A percentile compares a stretch with the other conserved stretches of the same genome.
Conservation (phyloP, 2,329 filamentous ascomycete species). For the Colletotrichum coccodes region DNA sequence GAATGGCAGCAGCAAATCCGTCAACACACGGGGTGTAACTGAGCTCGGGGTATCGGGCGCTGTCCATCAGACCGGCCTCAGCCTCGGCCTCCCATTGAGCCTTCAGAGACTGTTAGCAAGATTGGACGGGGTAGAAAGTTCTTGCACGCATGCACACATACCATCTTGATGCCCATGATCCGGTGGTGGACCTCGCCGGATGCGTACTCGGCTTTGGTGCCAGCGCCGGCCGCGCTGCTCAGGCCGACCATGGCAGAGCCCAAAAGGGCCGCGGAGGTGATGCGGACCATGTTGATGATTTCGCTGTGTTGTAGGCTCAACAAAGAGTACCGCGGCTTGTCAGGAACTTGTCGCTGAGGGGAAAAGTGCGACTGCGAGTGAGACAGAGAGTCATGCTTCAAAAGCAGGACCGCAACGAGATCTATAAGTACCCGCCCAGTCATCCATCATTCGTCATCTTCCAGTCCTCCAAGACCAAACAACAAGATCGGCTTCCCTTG, state of each 20-base stretch:
- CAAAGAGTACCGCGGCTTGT: conserved; percentile 2
- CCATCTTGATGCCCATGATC: conserved; percentile 40
- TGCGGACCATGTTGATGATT: conserved; percentile 35
- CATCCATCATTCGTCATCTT: neutral
- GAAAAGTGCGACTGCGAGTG: neutral
- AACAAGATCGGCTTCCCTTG: neutral
- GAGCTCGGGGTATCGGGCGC: conserved; percentile 48
- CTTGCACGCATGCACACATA: neutral
- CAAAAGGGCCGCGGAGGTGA: conserved; percentile 31
- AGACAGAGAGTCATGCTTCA: neutral
- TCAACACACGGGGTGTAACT: conserved; percentile 52
- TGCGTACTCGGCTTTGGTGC: conserved; percentile 36
- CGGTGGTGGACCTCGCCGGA: conserved; percentile 36
- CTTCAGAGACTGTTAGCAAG: conserved; percentile 24
- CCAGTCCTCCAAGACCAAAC: neutral
- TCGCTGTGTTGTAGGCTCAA: neutral
- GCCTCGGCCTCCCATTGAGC: conserved; percentile 45
- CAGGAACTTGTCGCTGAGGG: neutral
- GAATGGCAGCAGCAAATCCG: conserved; percentile 54
- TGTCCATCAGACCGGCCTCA: conserved; percentile 46
- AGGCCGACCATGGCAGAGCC: conserved; percentile 36
- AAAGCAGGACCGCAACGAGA: neutral
- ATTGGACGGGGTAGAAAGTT: neutral
- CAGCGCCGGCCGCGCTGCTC: conserved; percentile 36
- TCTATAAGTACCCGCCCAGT: neutral